A percentile compares a stretch with the other conserved stretches of the same genome.
phyloP scores from a whole-genome alignment of 331 rosid genomes.

The Malus hybrid region DNA sequence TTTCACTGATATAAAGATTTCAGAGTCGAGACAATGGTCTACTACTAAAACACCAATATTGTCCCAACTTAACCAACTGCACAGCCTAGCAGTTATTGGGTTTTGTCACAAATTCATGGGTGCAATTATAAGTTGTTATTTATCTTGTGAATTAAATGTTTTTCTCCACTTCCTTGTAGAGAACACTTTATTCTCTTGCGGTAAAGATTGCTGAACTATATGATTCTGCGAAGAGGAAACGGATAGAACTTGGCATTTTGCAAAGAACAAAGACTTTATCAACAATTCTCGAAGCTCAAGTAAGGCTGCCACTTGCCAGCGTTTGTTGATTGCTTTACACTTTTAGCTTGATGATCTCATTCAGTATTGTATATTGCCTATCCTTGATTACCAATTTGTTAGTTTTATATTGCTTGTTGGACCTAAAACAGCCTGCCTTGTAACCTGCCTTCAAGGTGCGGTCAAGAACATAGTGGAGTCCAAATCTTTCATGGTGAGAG shows the following conservation, averaged over 20 bases:
- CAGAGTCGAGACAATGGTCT: too few relatives aligned
- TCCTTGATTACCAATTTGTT: not conserved
- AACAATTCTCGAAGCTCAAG: constrained; percentile 43
- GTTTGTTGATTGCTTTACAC: constrained; percentile 3
- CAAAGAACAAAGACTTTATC: too few relatives aligned
- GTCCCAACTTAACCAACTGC: too few relatives aligned
- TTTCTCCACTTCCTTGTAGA: constrained; percentile 30
- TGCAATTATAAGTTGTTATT: too few relatives aligned
- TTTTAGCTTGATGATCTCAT: constrained; percentile 7
- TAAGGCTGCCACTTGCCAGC: constrained; percentile 20
- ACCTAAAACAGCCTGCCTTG: not conserved
- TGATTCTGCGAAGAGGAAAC: constrained; percentile 50
- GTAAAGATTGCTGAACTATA: constrained; percentile 46
- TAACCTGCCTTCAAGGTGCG: not conserved
- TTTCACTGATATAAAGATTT: not conserved
- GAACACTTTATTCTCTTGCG: constrained; percentile 48
- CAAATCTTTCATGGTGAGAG: not conserved
- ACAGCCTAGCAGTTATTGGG: too few relatives aligned
- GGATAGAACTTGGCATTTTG: not conserved
- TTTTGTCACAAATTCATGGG: too few relatives aligned
- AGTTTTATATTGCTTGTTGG: not conserved
- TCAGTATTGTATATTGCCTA: not conserved
- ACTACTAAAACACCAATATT: too few relatives aligned
- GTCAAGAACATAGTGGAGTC: not conserved
- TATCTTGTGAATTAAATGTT: too few relatives aligned